Evolutionary conservation across 768 basidiomycete species (phyloP), one percentile per base, ranked within the genome.

Genomic region (Boletus fagicola): DNA sequence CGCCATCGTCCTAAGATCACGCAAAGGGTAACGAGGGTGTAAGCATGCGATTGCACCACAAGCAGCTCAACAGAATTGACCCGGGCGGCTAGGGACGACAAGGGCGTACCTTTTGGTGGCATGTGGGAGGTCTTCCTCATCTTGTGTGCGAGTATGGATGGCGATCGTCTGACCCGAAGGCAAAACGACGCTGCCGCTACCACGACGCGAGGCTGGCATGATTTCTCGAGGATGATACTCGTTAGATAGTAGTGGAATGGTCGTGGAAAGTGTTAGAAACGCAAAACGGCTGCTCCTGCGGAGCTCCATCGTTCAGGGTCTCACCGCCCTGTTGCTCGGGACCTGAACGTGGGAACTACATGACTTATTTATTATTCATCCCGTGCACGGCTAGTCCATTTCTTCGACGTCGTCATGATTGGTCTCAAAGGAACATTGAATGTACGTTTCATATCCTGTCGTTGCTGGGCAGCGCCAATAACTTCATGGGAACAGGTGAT

Each of bases 341-440:
- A n/a, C 15, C 44, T 3, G 26, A 20, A 39, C 64, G 72, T 73
- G 71, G 57, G 68, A 72, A 68, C 43, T 28, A 38, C 6, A n/a
- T 48, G 63, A 61, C 63, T 62, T 53, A 51, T 67, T 58, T 46
- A 45, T n/a, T n/a, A n/a, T n/a, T n/a, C n/a, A n/a, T n/a, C n/a
- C n/a, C n/a, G n/a, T n/a, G 5, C 18, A 22, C 35, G 18, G n/a
- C 31, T 18, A n/a, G n/a, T n/a, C 24, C 12, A 9, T 50, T 40
- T 50, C 38, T 20, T 42, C 35, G 15, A 31, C 50, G 5, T 30
- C 35, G 26, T 20, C 51, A 98, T 98, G 95, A 92, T 98, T 78
- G 94, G 94, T 57, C 91, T 98, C 67, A 98, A 98, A 71, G 83
- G 86, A 54, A 93, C 87, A 0, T 83, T 98, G 58, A 94, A 93